phyloP scores from a whole-genome alignment of 192 early-diverging fungal genomes.

The Spizellomyces sp. region DNA sequence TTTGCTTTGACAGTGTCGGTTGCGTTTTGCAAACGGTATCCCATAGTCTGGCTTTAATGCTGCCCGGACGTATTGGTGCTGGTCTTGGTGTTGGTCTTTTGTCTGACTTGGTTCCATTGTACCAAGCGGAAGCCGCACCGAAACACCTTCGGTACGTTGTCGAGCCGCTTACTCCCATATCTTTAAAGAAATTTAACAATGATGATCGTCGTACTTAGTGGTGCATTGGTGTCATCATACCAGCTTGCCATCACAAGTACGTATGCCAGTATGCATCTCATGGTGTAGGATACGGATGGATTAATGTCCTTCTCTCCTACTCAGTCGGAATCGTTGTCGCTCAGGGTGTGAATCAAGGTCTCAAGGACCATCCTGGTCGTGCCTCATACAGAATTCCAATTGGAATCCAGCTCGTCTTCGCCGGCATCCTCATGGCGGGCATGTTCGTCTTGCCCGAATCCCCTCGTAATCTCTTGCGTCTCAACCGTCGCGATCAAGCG shows the following conservation, averaged over 20 bases:
- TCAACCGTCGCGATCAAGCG: slow-evolving; percentile 21
- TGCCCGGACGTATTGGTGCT: slow-evolving; percentile 47
- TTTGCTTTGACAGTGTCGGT: slow-evolving; percentile 24
- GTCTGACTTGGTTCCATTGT: slow-evolving; percentile 48
- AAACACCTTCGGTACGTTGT: slow-evolving; percentile 28
- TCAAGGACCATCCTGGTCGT: slow-evolving; percentile 24
- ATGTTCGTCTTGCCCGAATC: slow-evolving; percentile 45
- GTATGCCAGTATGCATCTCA: too few relatives aligned
- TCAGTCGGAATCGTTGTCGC: slow-evolving; percentile 39
- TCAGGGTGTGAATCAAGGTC: slow-evolving; percentile 32
- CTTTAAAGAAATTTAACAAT: too few relatives aligned
- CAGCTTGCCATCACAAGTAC: slow-evolving; percentile 45
- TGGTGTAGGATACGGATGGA: too few relatives aligned
- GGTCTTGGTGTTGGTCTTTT: slow-evolving; percentile 49
- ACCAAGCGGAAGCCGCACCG: slow-evolving; percentile 48
- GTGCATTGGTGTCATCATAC: slow-evolving; percentile 43
- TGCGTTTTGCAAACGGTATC: slow-evolving; percentile 37
- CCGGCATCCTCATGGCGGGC: slow-evolving; percentile 20
- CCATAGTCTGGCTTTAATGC: slow-evolving; percentile 30
- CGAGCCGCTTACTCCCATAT: too few relatives aligned
- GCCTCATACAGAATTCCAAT: slow-evolving; percentile 37
- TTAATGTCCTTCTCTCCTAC: too few relatives aligned
- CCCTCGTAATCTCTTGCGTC: slow-evolving; percentile 32
- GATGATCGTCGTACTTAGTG: slow-evolving; percentile 8
- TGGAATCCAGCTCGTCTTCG: slow-evolving; percentile 34